Base-by-base conservation (phyloP, 164 flowering plant species). In the Nymphaea colorata region DNA sequence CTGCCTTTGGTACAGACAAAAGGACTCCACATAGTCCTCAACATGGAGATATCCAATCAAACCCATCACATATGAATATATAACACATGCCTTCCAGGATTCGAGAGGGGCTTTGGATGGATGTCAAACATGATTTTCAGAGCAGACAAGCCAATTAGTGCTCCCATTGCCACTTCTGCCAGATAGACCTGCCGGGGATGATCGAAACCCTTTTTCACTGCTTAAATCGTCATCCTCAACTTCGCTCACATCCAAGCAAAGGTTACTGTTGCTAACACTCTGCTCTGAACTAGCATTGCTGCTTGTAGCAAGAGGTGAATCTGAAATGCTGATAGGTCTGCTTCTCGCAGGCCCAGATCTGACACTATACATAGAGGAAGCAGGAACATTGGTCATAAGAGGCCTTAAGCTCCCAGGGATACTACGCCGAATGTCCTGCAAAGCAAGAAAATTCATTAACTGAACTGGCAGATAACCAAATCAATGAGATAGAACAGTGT, bases 221-320 rank as follows among this genome's bases (percentile, higher is more conserved):
- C 79, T 73, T 47, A 47, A 47, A 64, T 76, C 83, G 61, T 80
- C 71, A 44, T 78, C 87, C 59, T 82, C 88, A 16, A 79, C 41
- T 70, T 89, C 93, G 57, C 67, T 78, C 41, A 81, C 86, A 72
- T 85, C 88, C 18, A 79, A 53, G 43, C 74, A 77, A 64, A 78
- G 74, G 69, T 70, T 77, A 74, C 81, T 83, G 63, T 61, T n/a
- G 76, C 79, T 86, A 63, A 86, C 83, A 74, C 95, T 90, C 66
- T 83, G 84, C 71, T 91, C 99, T 17, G 97, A 94, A 76, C 96
- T 85, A 43, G 88, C 86, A 76, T 83, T 87, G 81, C 97, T 94
- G 83, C 97, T 85, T 42, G 98, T 88, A 51, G 96, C 91, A 69
- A 89, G 83, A 62, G 97, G 97, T 43, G 97, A 93, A 74, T 85